Conservation (phyloP, 2,329 filamentous ascomycete species). For the Lithohypha guttulata region DNA sequence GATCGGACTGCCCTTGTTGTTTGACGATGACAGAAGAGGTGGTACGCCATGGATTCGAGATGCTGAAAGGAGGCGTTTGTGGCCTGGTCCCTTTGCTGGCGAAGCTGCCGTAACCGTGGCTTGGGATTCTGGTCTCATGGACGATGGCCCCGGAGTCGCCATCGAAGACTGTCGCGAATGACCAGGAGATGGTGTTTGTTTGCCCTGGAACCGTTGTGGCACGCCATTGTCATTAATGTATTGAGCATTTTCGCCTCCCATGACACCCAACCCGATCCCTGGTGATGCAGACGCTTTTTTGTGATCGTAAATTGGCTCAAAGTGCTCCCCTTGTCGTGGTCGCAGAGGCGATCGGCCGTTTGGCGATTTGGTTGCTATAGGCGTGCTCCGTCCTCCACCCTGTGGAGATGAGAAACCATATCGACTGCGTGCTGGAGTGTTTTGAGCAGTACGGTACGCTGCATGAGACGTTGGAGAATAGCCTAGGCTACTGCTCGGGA, state of each 20-base stretch:
- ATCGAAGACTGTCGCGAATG: constrained; percentile 3
- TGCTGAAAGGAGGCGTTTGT: not conserved
- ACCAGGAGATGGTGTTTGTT: not conserved
- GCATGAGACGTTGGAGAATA: constrained; percentile 3
- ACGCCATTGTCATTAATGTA: constrained; percentile 9
- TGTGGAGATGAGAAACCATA: constrained; percentile 7
- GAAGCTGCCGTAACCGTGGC: not conserved
- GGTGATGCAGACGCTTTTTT: constrained; percentile 1
- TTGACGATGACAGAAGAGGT: not conserved
- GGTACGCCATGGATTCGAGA: not conserved
- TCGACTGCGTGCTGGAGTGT: constrained; percentile 11
- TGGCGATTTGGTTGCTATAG: not conserved
- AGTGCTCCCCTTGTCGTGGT: not conserved
- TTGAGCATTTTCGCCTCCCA: constrained; percentile 3
- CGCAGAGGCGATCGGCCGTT: not conserved
- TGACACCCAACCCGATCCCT: not conserved
- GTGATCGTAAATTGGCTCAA: not conserved
- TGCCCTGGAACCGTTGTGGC: constrained; percentile 7
- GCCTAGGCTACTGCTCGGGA: not conserved
- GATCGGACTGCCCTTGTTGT: not conserved
- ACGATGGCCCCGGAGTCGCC: not conserved
- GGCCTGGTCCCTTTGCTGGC: constrained; percentile 1
- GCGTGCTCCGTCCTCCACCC: not conserved
- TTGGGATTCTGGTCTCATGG: not conserved
- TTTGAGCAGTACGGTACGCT: constrained; percentile 10